Evolutionary conservation across 306 rosid species (phyloP), one percentile per base, ranked within the genome.

Genomic region (Quillaja saponaria): DNA sequence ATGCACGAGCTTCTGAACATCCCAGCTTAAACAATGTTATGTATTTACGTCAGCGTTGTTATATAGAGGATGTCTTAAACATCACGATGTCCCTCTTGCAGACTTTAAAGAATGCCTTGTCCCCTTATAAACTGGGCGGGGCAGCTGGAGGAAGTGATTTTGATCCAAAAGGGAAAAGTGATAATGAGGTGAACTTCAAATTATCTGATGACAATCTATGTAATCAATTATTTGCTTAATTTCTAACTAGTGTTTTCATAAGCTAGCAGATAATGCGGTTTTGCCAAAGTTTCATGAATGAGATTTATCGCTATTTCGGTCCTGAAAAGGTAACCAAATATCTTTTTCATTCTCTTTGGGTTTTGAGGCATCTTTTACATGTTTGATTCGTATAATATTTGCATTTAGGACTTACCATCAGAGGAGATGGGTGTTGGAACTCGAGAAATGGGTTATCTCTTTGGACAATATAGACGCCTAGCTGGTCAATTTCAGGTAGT

Each of bases 401-500:
- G 49, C 61, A 49, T 60, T 63, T 68, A 92, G 98, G 98, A 92
- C 80, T 95, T 88, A 71, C 98, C 95, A 52, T 92, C 95, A 17
- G 98, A 92, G 83, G 98, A 92, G 71, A 88, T 92, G 96, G 98
- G 98, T 50, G 96, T 88, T 70, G 98, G 98, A 67, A 86, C 98
- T 70, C 92, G 98, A 52, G 98, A 92, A 80, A 92, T 92, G 98
- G 98, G 98, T 54, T 92, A 86, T 76, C 96, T 92, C 45, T 92
- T 92, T 56, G 98, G 98, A 79, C 98, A 92, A 74, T 92, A 92
- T 76, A 82, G 96, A 76, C 98, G 95, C 40, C 80, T 92, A 55
- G 95, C 87, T 57, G 96, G 98, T 70, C 92, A 84, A 74, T 86
- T 84, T 84, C 96, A 92, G 98, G 98, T 92, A 69, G 50, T 58